Base-by-base conservation (phyloP, 2,329 filamentous ascomycete genomes). In the Penicillium sp. region DNA sequence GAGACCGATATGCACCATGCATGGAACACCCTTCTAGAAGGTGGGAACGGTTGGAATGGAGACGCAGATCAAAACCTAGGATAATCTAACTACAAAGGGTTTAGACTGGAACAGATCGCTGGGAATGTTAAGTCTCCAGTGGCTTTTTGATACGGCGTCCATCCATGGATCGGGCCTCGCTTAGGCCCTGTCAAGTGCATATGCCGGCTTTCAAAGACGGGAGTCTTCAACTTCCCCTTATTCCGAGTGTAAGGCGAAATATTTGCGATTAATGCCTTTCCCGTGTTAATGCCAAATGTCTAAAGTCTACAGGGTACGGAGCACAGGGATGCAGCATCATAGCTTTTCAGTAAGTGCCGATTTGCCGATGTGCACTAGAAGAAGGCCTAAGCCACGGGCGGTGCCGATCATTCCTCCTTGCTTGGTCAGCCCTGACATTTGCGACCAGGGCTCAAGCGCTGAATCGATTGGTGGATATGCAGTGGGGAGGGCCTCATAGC, bases 1-100 rank as follows among this genome's bases (percentile, higher is more conserved):
- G 41, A 44, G 40, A 10, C 46, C 51, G 51, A 50, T 54, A 47
- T 41, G 46, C 29, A 44, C 5, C 8, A 53, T 43, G 46, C 29
- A 44, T 40, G 38, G 38, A 40, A 40, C 38, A 34, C n/a, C 22
- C 11, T 48, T 54, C 46, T 48, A 53, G 46, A 54, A 53, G 39
- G 18, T 32, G 18, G 14, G 42, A 34, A 21, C 41, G 41, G 14
- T 18, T 8, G 10, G n/a, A 16, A 21, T 31, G 18, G 49, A 14
- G 29, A 21, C 21, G 24, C 42, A 44, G 38, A 40, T 40, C 38
- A 40, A 40, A n/a, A 21, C 22, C 39, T 34, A 34, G 48, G 24
- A 5, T 34, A 34, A 41, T 52, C 36, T 48, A 48, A 48, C 31
- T 13, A 13, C 29, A 52, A 48, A 2, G 11, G 27, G 50, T 27